Evolutionary conservation across 805 yeast genomes (phyloP).

Genomic region (Saccharomycopsis synnaedendra): DNA sequence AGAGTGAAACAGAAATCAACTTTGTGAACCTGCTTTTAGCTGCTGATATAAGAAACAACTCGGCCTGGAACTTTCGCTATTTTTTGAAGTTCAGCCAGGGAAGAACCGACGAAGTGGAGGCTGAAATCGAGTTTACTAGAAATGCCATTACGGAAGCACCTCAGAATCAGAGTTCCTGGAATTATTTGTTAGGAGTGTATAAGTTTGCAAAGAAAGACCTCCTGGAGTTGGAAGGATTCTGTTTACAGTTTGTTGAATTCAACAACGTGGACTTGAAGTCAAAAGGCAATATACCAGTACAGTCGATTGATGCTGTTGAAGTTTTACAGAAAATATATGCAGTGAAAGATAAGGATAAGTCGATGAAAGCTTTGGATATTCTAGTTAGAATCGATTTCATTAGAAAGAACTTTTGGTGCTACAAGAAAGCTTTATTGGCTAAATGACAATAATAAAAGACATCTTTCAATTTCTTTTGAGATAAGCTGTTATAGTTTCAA

Average conservation of each 20-base stretch:
- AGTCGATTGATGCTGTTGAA: slow-evolving; percentile 56
- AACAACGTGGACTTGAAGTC: slow-evolving; percentile 17
- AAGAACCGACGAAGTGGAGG: slow-evolving; percentile 19
- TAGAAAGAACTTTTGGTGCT: slow-evolving; percentile 51
- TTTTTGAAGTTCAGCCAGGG: slow-evolving; percentile 28
- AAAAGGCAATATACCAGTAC: slow-evolving; percentile 20
- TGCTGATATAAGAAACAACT: slow-evolving; percentile 72
- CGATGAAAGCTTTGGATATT: slow-evolving; percentile 36
- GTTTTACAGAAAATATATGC: slow-evolving; percentile 41
- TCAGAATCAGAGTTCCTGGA: slow-evolving; percentile 81
- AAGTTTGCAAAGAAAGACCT: slow-evolving; percentile 22
- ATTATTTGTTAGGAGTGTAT: slow-evolving; percentile 57
- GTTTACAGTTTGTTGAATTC: slow-evolving; percentile 28
- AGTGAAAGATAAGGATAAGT: slow-evolving; percentile 22
- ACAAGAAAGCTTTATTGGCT: slow-evolving; percentile 13
- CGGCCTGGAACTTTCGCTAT: slow-evolving; percentile 87
- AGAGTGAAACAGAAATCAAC: slow-evolving; percentile 33
- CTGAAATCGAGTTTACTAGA: slow-evolving; percentile 45
- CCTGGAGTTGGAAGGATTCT: slow-evolving; percentile 33
- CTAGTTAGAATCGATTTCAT: slow-evolving; percentile 53
- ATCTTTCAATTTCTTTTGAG: not conserved
- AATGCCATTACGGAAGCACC: slow-evolving; percentile 48
- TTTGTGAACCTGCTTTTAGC: slow-evolving; percentile 38
- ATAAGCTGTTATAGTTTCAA: not conserved
- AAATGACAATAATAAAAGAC: not conserved